phyloP scores from a whole-genome alignment of 306 rosid species.

The Sesbania bispinosa region DNA sequence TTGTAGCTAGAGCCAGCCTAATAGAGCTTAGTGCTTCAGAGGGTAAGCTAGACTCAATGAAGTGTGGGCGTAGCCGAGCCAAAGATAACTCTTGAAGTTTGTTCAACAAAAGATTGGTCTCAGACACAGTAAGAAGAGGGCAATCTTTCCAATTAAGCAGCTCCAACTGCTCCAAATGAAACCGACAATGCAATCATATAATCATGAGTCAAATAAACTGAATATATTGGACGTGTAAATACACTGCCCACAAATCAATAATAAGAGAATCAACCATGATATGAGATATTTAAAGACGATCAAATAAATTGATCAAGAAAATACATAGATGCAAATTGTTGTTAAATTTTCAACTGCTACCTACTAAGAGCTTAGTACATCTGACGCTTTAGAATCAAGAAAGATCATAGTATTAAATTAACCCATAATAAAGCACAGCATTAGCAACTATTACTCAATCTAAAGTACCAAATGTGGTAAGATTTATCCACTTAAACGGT shows the following conservation, averaged over 20 bases:
- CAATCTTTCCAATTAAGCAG: conserved; percentile 75
- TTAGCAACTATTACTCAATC: not conserved
- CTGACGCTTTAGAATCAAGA: not conserved
- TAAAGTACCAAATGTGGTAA: not conserved
- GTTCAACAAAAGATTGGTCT: conserved; percentile 74
- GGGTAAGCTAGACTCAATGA: conserved; percentile 55
- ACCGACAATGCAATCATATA: conserved; percentile 5
- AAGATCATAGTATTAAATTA: not conserved
- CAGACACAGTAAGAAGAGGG: conserved; percentile 65
- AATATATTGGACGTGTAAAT: not conserved
- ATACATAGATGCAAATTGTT: not conserved
- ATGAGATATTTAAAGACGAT: not conserved
- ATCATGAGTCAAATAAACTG: not conserved
- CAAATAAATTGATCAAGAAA: not conserved
- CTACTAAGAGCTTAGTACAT: not conserved
- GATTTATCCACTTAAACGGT: not conserved
- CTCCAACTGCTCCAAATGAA: conserved; percentile 59
- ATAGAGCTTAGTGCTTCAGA: conserved; percentile 57
- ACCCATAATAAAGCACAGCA: not conserved
- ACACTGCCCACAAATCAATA: not conserved
- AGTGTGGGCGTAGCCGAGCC: conserved; percentile 67
- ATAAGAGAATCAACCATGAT: not conserved
- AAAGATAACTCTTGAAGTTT: conserved; percentile 81
- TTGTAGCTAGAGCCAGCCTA: conserved; percentile 80
- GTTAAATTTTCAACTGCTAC: not conserved